phyloP scores from a whole-genome alignment of 192 early-diverging fungal species.

The Radiomyces spectabilis region DNA sequence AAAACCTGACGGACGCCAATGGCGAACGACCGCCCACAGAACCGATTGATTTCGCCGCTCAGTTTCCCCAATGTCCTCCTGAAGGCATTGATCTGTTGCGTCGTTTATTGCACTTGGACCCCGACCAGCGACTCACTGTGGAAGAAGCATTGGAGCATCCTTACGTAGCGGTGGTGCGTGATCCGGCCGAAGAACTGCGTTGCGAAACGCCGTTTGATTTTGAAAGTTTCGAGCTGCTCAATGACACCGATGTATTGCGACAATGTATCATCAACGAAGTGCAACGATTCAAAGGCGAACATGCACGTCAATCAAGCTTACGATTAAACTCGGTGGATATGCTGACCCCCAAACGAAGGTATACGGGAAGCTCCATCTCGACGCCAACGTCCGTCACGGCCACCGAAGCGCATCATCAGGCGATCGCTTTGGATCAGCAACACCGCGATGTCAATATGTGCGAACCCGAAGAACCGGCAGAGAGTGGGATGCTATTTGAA shows the following conservation, averaged over 20 bases:
- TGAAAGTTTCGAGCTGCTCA: constrained; percentile 22
- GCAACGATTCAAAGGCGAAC: background rate
- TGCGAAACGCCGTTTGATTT: constrained; percentile 18
- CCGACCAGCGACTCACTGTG: constrained; percentile 81
- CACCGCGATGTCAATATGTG: constrained; percentile 1
- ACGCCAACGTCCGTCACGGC: constrained; percentile 9
- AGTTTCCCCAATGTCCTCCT: constrained; percentile 13
- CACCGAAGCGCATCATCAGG: constrained; percentile 14
- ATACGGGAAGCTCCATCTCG: constrained; percentile 19
- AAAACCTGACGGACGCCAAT: constrained; percentile 41
- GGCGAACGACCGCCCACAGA: constrained; percentile 18
- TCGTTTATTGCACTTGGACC: constrained; percentile 81
- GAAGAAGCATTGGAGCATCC: constrained; percentile 87
- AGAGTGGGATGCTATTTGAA: no score
- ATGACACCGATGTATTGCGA: constrained; percentile 10
- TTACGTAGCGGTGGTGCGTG: constrained; percentile 64
- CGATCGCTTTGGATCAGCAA: constrained; percentile 6
- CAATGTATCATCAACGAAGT: constrained; percentile 22
- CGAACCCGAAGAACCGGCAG: no score
- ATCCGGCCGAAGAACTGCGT: constrained; percentile 29
- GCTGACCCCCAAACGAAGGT: constrained; percentile 5
- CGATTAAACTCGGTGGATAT: no score
- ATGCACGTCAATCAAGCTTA: background rate
- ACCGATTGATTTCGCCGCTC: constrained; percentile 12
- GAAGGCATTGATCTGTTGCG: constrained; percentile 74